Evolutionary conservation across 139 green algal genomes (phyloP), one percentile per base, ranked within the genome.

Genomic region (Micractinium sp.): DNA sequence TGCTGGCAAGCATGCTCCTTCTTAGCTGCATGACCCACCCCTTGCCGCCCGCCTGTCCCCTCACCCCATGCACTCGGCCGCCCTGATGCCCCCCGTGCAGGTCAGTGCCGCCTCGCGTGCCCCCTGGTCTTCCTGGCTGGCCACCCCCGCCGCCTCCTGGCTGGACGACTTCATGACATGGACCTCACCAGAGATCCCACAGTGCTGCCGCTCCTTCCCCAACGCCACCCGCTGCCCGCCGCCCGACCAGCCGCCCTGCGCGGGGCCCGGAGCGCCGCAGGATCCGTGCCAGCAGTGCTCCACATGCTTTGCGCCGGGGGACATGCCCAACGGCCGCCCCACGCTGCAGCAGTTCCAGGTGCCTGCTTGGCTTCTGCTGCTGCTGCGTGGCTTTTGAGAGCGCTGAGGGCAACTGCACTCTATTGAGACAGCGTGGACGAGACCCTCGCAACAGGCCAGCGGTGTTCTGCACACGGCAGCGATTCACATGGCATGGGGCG

Each of bases 141-240:
- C 96, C 19, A 86, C 93, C 35, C 92, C 96, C 22, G 94, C 96
- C n/a, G 95, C 96, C 47, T 97, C 94, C 31, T 99, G 97, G 97
- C 78, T 99, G 19, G 97, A 99, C 90, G 97, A 99, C 92, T 99
- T 98, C 92, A 89, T 99, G 31, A 92, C 94, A 14, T 99, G 97
- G 97, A 89, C 96, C 66, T 94, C 90, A 23, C 96, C 96, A 3
- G 87, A 93, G 13, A 91, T 97, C 13, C 94, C 94, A 2, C 90
- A 92, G 84, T 94, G 92, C 92, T 94, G 92, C 88, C 86, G 92
- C 33, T 35, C 71, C 15, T 89, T 91, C 56, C 38, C 89, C 25
- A 71, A 93, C 38, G 85, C 76, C 69, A 84, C 39, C 14, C 93
- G 91, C 78, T 98, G 96, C 91, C 96, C 95, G 29, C 92, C 96